Conservation (phyloP, 257 asterid genomes). For the Nicotiana sylvestris region DNA sequence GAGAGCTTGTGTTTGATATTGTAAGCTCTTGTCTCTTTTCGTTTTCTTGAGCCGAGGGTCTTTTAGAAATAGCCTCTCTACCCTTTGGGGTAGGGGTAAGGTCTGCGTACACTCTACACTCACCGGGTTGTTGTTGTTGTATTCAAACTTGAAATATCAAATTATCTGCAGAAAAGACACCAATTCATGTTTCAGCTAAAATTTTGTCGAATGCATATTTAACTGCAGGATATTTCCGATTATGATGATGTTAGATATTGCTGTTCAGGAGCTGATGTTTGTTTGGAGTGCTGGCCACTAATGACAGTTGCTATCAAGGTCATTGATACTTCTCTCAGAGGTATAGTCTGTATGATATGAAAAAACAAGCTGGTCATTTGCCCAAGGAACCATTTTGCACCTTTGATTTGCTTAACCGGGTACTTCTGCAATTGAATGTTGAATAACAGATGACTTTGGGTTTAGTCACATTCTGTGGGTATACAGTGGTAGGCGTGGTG, state of each 20-base stretch:
- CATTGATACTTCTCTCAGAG: constrained; percentile 87
- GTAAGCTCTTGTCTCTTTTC: constrained; percentile 36
- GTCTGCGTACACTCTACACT: too few relatives aligned
- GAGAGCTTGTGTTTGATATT: constrained; percentile 86
- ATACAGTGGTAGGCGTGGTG: constrained; percentile 96
- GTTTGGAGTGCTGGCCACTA: constrained; percentile 89
- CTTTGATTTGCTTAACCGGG: background rate
- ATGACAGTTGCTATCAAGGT: constrained; percentile 92
- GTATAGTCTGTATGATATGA: constrained; percentile 25
- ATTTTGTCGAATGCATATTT: constrained; percentile 6
- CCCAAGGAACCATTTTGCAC: background rate
- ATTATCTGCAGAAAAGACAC: background rate
- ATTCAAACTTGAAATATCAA: background rate
- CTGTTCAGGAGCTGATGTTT: constrained; percentile 94
- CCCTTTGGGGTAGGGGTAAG: too few relatives aligned
- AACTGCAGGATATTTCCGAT: constrained; percentile 77
- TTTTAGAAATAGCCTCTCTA: too few relatives aligned
- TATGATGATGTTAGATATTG: constrained; percentile 96
- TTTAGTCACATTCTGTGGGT: constrained; percentile 91
- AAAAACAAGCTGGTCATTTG: background rate
- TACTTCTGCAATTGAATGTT: background rate
- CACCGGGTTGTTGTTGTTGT: too few relatives aligned
- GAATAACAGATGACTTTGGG: constrained; percentile 74
- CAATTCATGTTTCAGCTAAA: constrained; percentile 7
- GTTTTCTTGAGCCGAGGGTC: too few relatives aligned